Evolutionary conservation across 1,284 basidiomycete species (phyloP).

Genomic region (Veloporphyrellus conicus): DNA sequence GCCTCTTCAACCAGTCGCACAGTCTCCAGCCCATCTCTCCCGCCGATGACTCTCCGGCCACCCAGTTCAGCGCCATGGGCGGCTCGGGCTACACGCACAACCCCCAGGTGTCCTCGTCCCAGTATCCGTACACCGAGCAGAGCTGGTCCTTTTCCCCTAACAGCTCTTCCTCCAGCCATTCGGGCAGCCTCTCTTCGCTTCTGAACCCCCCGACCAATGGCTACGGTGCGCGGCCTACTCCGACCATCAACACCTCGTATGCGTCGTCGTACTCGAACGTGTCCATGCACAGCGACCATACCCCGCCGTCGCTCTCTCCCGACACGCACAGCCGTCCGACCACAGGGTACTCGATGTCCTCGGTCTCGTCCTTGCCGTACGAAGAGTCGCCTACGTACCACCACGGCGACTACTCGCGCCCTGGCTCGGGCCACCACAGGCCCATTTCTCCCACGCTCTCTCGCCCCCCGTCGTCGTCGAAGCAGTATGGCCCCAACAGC

Average conservation of each 20-base stretch:
- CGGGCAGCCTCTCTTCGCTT: slow-evolving; percentile 71
- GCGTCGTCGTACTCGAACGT: slow-evolving; percentile 61
- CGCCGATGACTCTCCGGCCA: slow-evolving; percentile 59
- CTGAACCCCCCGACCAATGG: slow-evolving; percentile 61
- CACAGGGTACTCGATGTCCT: slow-evolving; percentile 77
- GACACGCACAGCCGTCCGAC: slow-evolving; percentile 67
- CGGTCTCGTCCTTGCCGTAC: slow-evolving; percentile 68
- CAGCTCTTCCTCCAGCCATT: slow-evolving; percentile 54
- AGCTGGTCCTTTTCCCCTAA: slow-evolving; percentile 61
- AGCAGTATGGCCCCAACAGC: slow-evolving; percentile 44
- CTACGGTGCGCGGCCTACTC: slow-evolving; percentile 53
- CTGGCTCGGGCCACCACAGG: slow-evolving; percentile 66
- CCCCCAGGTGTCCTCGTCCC: slow-evolving; percentile 48
- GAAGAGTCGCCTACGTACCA: slow-evolving; percentile 55
- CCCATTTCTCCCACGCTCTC: slow-evolving; percentile 55
- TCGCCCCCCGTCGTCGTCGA: slow-evolving; percentile 60
- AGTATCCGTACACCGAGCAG: slow-evolving; percentile 56
- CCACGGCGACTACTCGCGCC: slow-evolving; percentile 58
- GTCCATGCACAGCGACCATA: slow-evolving; percentile 62
- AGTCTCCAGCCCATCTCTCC: slow-evolving; percentile 61
- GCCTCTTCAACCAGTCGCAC: slow-evolving; percentile 56
- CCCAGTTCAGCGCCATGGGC: slow-evolving; percentile 54
- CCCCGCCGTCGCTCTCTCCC: slow-evolving; percentile 68
- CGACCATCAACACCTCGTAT: slow-evolving; percentile 68
- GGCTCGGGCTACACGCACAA: slow-evolving; percentile 34